Base-by-base conservation (phyloP, 73 alveolate genomes). In the Tetrahymena thermophila region DNA sequence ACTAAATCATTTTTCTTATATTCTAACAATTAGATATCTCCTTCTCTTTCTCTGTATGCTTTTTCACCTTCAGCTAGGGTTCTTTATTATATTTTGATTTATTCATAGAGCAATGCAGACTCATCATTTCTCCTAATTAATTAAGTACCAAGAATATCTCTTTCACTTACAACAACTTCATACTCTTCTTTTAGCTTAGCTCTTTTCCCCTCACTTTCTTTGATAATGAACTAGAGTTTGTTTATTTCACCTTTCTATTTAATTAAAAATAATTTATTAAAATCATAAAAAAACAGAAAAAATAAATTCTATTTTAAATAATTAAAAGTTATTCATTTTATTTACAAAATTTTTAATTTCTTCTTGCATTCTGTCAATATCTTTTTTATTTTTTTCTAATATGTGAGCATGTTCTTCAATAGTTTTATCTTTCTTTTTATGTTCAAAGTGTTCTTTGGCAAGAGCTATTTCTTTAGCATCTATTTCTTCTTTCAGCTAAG, bases 71-170 rank as follows among this genome's bases (percentile, higher is more conserved):
- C 97, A 35, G 98, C 98, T 37, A 98, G 95, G 31, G 99, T 98
- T 56, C 98, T 95, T 94, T 98, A 97, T 83, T 98, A 95, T 43
- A 98, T 98, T 98, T 97, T 97, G 93, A 99, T 99, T 98, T 99
- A 98, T 97, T 99, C 99, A 96, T 99, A 99, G 84, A 98, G 98
- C 94, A 99, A 98, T 25, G 99, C 99, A 34, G 97, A 97, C 97
- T 99, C 99, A 94, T 99, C 99, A 94, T 99, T 99, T 94, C 99
- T 99, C 95, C 99, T 97, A 94, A 99, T 99, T 94, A 99, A 98
- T 94, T 99, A 99, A 38, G 99, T 98, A 38, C 99, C 99, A 3
- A 97, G 96, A 56, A 98, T 98, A 94, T 98, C 99, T 96, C 99
- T 97, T 94, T 98, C 99, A 85, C 98, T 97, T 94, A 98, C 97